Percentiles rank a stretch among this genome's conserved stretches.
These are phyloP conservation scores for Carallia brachiata DNA, from an alignment of 345 rosid species.

Conservation along the genomic window DNA sequence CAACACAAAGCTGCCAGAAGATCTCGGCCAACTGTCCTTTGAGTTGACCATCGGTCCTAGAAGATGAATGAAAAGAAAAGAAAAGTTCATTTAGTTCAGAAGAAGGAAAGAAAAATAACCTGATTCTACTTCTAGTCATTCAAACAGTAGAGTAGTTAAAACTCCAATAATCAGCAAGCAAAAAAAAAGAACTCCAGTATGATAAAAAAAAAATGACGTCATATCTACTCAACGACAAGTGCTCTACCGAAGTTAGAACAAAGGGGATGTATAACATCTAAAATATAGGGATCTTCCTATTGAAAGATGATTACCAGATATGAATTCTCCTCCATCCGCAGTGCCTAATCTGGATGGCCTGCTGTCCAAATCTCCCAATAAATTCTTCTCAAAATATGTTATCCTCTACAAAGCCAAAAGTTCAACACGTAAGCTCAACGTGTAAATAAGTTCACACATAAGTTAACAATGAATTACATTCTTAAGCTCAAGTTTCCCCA, in stretches of 20 bases:
- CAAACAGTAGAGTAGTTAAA: neutral
- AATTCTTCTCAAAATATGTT: conserved; percentile 36
- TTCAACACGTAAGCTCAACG: no score
- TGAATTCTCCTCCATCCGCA: conserved; percentile 21
- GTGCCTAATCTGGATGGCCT: conserved; percentile 20
- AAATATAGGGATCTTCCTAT: no score
- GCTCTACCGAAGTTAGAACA: neutral
- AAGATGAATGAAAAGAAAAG: neutral
- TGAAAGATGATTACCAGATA: conserved; percentile 28
- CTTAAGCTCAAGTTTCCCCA: neutral
- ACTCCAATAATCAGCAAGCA: no score
- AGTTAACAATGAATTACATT: conserved; percentile 4
- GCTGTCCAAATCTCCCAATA: conserved; percentile 28
- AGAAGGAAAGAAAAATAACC: neutral
- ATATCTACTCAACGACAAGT: no score
- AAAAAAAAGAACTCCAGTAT: no score
- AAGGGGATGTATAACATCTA: no score
- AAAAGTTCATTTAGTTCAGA: neutral
- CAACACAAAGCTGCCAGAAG: conserved; percentile 45
- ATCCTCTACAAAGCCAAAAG: conserved; percentile 38
- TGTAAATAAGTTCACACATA: neutral
- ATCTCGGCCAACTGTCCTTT: conserved; percentile 26
- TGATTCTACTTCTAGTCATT: neutral
- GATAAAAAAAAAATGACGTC: no score
- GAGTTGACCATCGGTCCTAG: conserved; percentile 33